Evolutionary conservation across 2,329 filamentous ascomycete genomes (phyloP).

Genomic region (Fusarium ramigenum): DNA sequence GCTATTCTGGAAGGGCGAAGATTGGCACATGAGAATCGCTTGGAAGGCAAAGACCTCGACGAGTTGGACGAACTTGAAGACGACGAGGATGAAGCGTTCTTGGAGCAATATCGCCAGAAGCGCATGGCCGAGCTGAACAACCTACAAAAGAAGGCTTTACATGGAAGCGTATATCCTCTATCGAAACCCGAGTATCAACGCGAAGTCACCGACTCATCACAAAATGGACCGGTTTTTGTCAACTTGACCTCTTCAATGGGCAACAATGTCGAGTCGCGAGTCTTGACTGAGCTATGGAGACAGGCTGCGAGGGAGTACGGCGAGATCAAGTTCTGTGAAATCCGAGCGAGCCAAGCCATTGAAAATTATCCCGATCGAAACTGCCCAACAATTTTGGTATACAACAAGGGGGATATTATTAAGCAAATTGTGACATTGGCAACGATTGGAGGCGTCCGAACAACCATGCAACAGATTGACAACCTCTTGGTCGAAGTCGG

Average conservation of each 20-base stretch:
- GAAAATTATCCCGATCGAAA: conserved; percentile 96
- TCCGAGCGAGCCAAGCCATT: conserved; percentile 89
- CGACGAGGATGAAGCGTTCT: conserved; percentile 91
- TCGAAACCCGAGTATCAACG: conserved; percentile 93
- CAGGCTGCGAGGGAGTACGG: conserved; percentile 86
- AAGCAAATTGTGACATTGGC: conserved; percentile 91
- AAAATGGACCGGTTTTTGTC: conserved; percentile 75
- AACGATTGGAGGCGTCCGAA: conserved; percentile 77
- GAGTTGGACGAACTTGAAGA: conserved; percentile 95
- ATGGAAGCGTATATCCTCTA: conserved; percentile 91
- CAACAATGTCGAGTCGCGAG: conserved; percentile 84
- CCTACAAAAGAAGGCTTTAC: conserved; percentile 79
- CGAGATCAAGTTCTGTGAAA: conserved; percentile 98
- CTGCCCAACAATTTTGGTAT: conserved; percentile 92
- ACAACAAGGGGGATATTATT: conserved; percentile 91
- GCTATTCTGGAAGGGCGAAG: conserved; percentile 84
- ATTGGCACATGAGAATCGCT: conserved; percentile 87
- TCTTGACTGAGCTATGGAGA: conserved; percentile 87
- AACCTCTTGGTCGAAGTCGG: conserved; percentile 83
- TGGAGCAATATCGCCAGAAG: conserved; percentile 88
- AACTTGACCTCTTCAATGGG: conserved; percentile 82
- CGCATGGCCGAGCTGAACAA: conserved; percentile 83
- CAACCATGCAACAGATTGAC: conserved; percentile 79
- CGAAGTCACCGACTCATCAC: conserved; percentile 91
- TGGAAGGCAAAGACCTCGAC: conserved; percentile 94